phyloP scores from a whole-genome alignment of 1,284 basidiomycete genomes.

The Coniferiporia sulphurascens region DNA sequence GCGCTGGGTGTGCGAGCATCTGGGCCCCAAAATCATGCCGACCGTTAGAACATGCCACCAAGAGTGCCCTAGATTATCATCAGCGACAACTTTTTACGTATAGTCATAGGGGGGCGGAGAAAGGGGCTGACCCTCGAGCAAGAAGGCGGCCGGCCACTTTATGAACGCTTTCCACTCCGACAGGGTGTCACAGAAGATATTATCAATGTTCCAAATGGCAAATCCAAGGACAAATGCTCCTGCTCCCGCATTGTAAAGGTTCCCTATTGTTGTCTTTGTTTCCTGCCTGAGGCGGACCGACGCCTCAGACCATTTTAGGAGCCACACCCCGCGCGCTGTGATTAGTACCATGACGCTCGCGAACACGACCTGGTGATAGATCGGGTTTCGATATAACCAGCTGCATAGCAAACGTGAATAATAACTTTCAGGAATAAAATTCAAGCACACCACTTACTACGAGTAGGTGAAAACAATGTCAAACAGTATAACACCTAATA shows the following conservation, averaged over 20 bases:
- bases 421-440: neutral
- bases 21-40: neutral
- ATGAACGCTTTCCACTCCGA: constrained; percentile 49
- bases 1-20: neutral
- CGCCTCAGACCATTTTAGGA: constrained; percentile 41
- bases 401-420: constrained; percentile 27
- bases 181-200: constrained; percentile 55
- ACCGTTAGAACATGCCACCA: constrained; percentile 74
- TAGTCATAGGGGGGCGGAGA: neutral
- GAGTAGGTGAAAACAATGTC: constrained; percentile 55
- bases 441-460: constrained; percentile 43
- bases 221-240: constrained; percentile 53
- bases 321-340: constrained; percentile 42
- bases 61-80: constrained; percentile 45
- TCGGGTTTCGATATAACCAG: constrained; percentile 53
- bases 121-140: constrained; percentile 48
- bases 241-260: constrained; percentile 44
- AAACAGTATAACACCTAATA: constrained; percentile 36
- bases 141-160: constrained; percentile 61
- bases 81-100: neutral
- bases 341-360: constrained; percentile 44
- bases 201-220: constrained; percentile 65
- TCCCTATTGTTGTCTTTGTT: constrained; percentile 36
- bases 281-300: constrained; percentile 39
- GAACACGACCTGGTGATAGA: constrained; percentile 66